Evolutionary conservation across 2,329 filamentous ascomycete species (phyloP), one percentile per base, ranked within the genome.

Genomic region (Rhinocladiella mackenziei): DNA sequence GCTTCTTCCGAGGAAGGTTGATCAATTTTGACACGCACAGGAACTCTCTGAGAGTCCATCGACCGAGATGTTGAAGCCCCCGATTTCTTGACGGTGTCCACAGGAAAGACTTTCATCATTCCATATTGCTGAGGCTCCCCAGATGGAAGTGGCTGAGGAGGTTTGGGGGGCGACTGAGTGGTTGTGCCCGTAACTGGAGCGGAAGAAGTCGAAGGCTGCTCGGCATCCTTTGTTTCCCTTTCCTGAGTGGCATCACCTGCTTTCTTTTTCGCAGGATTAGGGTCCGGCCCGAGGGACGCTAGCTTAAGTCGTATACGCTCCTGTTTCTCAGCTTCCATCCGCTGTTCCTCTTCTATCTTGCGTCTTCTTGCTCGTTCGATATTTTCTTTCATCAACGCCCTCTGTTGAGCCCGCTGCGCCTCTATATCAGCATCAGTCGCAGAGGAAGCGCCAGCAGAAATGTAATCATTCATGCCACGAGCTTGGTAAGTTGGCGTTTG

Each of bases 91-190:
- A 77, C 71, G 4, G 72, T 64, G 45, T 78, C 74, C 19, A 76
- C 68, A 54, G 75, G 74, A 57, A 79, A 76, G 7, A 79, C 72
- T 60, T 78, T 80, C 71, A 79, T 79, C 72, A 79, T 73, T 31
- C 76, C 76, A 60, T 78, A 79, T 56, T 79, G 76, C 45, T 76
- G 75, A 17, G 77, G 71, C 50, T 74, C 75, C 22, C 75, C 75
- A 42, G 71, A 74, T 10, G 76, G 72, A 18, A 78, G 70, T 5
- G 76, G 76, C 25, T 78, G 70, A 25, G 76, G 76, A 26, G 76
- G 76, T 54, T 80, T 79, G 1, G 77, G 76, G 23, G 76, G 75
- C n/a, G 73, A 74, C 22, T 68, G 65, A 43, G 68, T 63, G 17
- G 62, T 57, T n/a, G 65, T 54, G 32, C 63, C 56, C 22, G 64